Evolutionary conservation across 2,329 filamentous ascomycete species (phyloP).

Genomic region (Lecanicillium sp.): DNA sequence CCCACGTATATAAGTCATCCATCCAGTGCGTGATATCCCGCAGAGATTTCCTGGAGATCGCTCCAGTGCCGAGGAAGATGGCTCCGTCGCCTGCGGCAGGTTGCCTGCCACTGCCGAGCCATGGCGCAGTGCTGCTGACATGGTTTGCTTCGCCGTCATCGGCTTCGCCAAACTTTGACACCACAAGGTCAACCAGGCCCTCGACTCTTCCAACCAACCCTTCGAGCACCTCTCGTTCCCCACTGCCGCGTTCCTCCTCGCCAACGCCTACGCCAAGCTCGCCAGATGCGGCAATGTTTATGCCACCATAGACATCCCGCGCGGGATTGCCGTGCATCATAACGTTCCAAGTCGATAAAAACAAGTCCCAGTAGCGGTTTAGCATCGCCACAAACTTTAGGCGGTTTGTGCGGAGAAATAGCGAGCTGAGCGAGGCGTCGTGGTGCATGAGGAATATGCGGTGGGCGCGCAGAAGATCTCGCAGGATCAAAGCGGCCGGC

Average conservation of each 20-base stretch:
- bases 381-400: constrained; percentile 65
- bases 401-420: constrained; percentile 59
- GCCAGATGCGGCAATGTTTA: constrained; percentile 83
- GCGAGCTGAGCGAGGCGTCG: constrained; percentile 60
- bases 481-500: constrained; percentile 66
- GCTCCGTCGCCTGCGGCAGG: constrained; percentile 71
- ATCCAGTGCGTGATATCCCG: constrained; percentile 76
- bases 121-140: constrained; percentile 30
- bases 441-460: constrained; percentile 83
- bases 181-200: constrained; percentile 79
- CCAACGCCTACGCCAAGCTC: constrained; percentile 92
- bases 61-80: constrained; percentile 75
- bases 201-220: constrained; percentile 74
- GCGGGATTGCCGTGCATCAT: constrained; percentile 84
- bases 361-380: constrained; percentile 72
- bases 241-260: constrained; percentile 90
- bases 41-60: constrained; percentile 63
- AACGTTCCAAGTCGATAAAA: constrained; percentile 72
- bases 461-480: constrained; percentile 78
- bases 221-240: constrained; percentile 87
- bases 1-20: constrained; percentile 79
- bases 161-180: constrained; percentile 70
- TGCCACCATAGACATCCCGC: constrained; percentile 68
- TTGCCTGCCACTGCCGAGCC: constrained; percentile 67
- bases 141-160: constrained; percentile 19